Conservation (phyloP, 2,329 filamentous ascomycete genomes). For the Venturia aucupariae region DNA sequence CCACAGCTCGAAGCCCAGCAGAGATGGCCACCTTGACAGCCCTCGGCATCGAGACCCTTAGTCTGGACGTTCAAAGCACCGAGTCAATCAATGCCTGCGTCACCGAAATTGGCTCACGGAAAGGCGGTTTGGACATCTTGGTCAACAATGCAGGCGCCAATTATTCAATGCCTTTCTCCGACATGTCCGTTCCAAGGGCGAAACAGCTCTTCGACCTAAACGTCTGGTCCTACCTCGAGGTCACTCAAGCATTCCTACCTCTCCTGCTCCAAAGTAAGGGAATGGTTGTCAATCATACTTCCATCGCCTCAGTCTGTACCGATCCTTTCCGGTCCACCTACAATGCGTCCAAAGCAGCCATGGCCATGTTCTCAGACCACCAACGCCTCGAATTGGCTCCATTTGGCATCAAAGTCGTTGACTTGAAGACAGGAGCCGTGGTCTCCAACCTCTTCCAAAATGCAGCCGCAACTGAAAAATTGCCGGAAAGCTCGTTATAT, state of each 20-base stretch:
- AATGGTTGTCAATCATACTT: conserved; percentile 32
- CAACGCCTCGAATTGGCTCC: conserved; percentile 21
- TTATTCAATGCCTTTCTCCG: conserved; percentile 22
- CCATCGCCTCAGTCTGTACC: conserved; percentile 22
- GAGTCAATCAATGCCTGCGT: conserved; percentile 21
- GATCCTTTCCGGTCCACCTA: conserved; percentile 25
- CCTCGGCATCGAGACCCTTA: conserved; percentile 22
- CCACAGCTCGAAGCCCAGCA: conserved; percentile 30
- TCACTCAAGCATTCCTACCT: conserved; percentile 27
- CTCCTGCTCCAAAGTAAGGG: conserved; percentile 20
- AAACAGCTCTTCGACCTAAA: conserved; percentile 29
- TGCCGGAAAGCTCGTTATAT: conserved; percentile 14
- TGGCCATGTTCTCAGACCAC: conserved; percentile 24
- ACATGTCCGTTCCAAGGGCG: conserved; percentile 24
- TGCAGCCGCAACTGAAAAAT: not conserved
- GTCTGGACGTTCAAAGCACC: conserved; percentile 26
- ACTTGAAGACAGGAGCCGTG: conserved; percentile 19
- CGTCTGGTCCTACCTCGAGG: conserved; percentile 26
- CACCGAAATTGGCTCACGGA: not conserved
- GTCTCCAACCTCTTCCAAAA: conserved; percentile 13
- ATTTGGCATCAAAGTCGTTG: conserved; percentile 21
- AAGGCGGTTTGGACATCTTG: conserved; percentile 10
- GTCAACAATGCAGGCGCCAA: conserved; percentile 17
- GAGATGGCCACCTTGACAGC: conserved; percentile 23
- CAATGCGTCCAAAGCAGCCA: conserved; percentile 28